These are phyloP conservation scores for Aspergillus udagawae DNA, from an alignment of 2,329 filamentous ascomycete genomes.

Conservation along the genomic window DNA sequence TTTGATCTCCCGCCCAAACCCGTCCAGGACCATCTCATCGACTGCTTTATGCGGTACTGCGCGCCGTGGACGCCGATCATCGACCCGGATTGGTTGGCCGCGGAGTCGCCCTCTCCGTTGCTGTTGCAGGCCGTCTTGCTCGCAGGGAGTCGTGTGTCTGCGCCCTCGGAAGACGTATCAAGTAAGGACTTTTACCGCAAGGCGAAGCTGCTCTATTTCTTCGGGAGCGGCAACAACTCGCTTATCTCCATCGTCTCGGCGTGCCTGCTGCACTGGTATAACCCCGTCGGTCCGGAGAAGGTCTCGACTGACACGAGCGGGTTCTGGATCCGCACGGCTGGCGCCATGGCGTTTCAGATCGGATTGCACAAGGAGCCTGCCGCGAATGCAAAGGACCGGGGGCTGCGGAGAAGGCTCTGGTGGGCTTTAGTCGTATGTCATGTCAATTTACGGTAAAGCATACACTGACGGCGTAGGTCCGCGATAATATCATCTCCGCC, in stretches of 20 bases:
- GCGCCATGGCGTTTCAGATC: constrained; percentile 40
- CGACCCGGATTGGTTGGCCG: constrained; percentile 38
- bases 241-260: constrained; percentile 39
- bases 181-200: constrained; percentile 29
- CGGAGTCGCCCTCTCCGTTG: constrained; percentile 24
- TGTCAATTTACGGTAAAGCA: background rate
- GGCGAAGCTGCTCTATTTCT: constrained; percentile 32
- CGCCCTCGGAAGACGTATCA: constrained; percentile 28
- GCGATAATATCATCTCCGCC: constrained; percentile 40
- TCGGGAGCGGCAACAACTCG: constrained; percentile 32
- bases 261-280: constrained; percentile 42
- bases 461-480: constrained; percentile 19
- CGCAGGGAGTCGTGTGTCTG: constrained; percentile 38
- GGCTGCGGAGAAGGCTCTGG: constrained; percentile 41
- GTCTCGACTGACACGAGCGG: constrained; percentile 40
- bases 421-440: constrained; percentile 41
- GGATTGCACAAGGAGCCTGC: constrained; percentile 41
- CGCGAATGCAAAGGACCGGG: constrained; percentile 28
- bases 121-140: constrained; percentile 37
- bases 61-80: constrained; percentile 42
- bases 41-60: constrained; percentile 40
- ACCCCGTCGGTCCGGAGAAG: constrained; percentile 39
- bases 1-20: constrained; percentile 21
- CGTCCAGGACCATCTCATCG: constrained; percentile 34
- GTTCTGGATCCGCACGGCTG: constrained; percentile 42